A percentile compares a stretch with the other conserved stretches of the same genome.
Evolutionary conservation across 768 basidiomycete species (phyloP).

Genomic region (Suillus cothurnatus): DNA sequence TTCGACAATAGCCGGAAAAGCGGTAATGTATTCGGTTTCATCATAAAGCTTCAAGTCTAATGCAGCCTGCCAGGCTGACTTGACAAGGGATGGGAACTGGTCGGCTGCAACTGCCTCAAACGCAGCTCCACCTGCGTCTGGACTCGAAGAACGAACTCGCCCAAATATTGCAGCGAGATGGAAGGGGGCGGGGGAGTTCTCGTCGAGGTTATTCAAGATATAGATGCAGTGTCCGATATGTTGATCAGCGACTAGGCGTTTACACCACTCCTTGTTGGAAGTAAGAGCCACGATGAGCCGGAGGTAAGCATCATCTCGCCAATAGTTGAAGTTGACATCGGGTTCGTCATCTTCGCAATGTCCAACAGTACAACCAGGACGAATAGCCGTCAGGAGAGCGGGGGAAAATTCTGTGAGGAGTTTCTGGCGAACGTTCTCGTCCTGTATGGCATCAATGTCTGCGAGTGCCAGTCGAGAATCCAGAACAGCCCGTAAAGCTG

Average conservation of each 20-base stretch:
- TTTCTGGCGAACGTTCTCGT: background rate
- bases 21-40: too few species aligned
- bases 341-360: background rate
- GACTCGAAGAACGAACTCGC: background rate
- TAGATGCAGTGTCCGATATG: background rate
- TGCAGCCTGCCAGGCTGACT: too few species aligned
- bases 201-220: background rate
- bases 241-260: background rate
- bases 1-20: too few species aligned
- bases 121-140: background rate
- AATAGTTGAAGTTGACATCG: background rate
- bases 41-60: too few species aligned
- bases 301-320: background rate
- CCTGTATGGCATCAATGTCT: background rate
- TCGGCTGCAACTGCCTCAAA: too few species aligned
- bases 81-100: too few species aligned
- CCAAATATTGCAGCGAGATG: constrained; percentile 1
- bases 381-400: background rate
- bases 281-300: background rate
- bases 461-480: background rate
- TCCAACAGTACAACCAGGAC: background rate
- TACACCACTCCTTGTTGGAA: background rate
- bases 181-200: background rate
- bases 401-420: background rate
- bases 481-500: constrained; percentile 4